phyloP scores from a whole-genome alignment of 2,329 filamentous ascomycete genomes.

The Sordariomycetes sp. region DNA sequence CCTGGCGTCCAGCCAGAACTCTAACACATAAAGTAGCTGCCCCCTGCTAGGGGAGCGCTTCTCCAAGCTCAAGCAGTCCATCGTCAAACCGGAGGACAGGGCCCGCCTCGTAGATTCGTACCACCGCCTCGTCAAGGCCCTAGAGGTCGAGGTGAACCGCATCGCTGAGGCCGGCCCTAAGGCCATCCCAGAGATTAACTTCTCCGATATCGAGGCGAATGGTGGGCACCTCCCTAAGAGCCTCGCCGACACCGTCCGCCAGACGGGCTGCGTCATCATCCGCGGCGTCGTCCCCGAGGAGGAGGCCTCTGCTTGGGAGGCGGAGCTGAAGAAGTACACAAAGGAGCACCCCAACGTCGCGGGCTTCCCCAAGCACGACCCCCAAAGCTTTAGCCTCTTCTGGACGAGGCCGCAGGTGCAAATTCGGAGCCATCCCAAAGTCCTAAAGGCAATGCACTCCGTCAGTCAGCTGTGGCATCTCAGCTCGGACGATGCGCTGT shows the following conservation, averaged over 20 bases:
- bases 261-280: background rate
- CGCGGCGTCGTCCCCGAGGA: background rate
- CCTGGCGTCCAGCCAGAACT: background rate
- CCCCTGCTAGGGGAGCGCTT: background rate
- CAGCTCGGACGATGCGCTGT: background rate
- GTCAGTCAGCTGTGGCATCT: background rate
- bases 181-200: background rate
- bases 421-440: background rate
- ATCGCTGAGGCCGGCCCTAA: background rate
- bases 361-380: background rate
- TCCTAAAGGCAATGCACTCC: background rate
- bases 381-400: background rate
- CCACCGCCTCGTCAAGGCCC: background rate
- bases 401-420: background rate
- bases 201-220: background rate
- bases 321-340: background rate
- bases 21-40: background rate
- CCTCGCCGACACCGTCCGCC: background rate
- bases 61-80: background rate
- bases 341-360: background rate
- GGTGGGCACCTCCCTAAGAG: background rate
- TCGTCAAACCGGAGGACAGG: background rate
- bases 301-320: background rate
- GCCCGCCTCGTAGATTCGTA: background rate
- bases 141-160: background rate